A percentile compares a stretch with the other conserved stretches of the same genome.
Conservation (phyloP, 345 rosid species). For the Eucalyptus cloeziana region DNA sequence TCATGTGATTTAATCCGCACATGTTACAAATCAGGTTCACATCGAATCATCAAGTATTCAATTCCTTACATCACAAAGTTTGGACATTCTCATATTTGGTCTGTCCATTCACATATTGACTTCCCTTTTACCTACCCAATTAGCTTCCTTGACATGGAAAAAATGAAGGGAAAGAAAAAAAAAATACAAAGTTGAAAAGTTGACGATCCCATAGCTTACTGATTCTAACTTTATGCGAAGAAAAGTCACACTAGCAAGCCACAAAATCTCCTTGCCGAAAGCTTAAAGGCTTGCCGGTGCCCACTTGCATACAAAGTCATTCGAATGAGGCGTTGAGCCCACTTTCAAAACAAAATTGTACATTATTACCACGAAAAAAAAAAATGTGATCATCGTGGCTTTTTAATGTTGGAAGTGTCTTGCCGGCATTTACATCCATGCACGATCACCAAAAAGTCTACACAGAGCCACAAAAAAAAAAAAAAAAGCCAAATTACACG, state of each 20-base stretch:
- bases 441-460: background rate
- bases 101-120: background rate
- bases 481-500: background rate
- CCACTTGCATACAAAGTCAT: background rate
- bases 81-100: background rate
- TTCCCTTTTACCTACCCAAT: background rate
- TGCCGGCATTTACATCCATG: background rate
- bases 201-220: background rate
- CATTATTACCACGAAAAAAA: background rate
- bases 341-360: background rate
- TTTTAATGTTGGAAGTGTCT: background rate
- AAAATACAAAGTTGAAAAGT: background rate
- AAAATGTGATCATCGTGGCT: background rate
- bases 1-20: rapidly evolving
- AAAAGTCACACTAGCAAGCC: background rate
- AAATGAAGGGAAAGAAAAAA: background rate
- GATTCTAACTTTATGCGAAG: background rate
- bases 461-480: no score
- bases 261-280: background rate
- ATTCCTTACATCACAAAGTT: background rate
- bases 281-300: background rate
- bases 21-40: background rate
- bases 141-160: background rate
- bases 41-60: background rate
- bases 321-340: background rate